Evolutionary conservation across 257 asterid genomes (phyloP).

Genomic region (Solanum pennellii): DNA sequence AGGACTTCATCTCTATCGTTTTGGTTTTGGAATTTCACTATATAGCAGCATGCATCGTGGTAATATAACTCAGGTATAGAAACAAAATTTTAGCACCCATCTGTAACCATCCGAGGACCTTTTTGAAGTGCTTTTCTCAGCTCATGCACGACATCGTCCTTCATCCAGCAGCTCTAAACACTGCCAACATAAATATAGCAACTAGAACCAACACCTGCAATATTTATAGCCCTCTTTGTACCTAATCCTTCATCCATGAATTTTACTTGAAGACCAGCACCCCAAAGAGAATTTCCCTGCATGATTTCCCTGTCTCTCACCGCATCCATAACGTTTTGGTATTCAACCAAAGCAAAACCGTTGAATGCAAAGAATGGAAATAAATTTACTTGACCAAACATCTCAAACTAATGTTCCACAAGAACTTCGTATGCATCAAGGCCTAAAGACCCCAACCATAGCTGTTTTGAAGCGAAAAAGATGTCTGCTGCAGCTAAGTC

Average conservation of each 20-base stretch:
- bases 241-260: slow-evolving; percentile 73
- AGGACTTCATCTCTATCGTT: too few species aligned
- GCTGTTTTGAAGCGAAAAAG: slow-evolving; percentile 11
- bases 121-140: slow-evolving; percentile 49
- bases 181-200: slow-evolving; percentile 68
- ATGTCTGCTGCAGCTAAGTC: too few species aligned
- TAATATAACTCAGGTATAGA: too few species aligned
- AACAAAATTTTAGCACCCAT: neutral
- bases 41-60: too few species aligned
- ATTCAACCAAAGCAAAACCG: slow-evolving; percentile 68
- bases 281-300: slow-evolving; percentile 73
- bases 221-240: slow-evolving; percentile 31
- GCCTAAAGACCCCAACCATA: slow-evolving; percentile 65
- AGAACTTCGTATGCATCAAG: slow-evolving; percentile 68
- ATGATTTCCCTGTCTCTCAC: slow-evolving; percentile 74
- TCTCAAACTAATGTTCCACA: slow-evolving; percentile 56
- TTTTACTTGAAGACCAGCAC: slow-evolving; percentile 53
- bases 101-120: slow-evolving; percentile 63
- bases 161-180: slow-evolving; percentile 61
- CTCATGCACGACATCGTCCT: slow-evolving; percentile 74
- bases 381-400: slow-evolving; percentile 55
- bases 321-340: slow-evolving; percentile 63
- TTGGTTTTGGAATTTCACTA: too few species aligned
- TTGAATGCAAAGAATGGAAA: slow-evolving; percentile 37
- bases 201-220: slow-evolving; percentile 53